Evolutionary conservation across 768 basidiomycete species (phyloP).

Genomic region (Mycena venus): DNA sequence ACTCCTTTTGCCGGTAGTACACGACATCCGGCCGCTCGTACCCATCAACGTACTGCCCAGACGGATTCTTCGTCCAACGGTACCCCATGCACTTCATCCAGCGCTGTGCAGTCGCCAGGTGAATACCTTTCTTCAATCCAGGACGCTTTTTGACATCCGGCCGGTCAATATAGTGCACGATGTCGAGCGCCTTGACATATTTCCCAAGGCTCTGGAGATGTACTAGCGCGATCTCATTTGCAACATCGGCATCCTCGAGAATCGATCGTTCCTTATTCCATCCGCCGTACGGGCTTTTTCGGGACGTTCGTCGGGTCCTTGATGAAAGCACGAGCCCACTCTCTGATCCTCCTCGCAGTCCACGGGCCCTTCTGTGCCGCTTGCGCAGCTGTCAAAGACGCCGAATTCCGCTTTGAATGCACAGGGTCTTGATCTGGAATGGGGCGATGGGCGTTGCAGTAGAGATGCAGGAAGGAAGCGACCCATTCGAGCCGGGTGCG

Average conservation of each 20-base stretch:
- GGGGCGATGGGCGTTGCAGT: slow-evolving; percentile 26
- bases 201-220: slow-evolving; percentile 35
- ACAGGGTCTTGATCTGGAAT: slow-evolving; percentile 20
- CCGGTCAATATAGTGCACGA: too few species aligned
- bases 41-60: slow-evolving; percentile 47
- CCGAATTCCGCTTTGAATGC: slow-evolving; percentile 32
- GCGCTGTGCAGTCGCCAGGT: slow-evolving; percentile 37
- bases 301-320: slow-evolving; percentile 33
- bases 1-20: too few species aligned
- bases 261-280: slow-evolving; percentile 41
- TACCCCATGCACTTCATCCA: slow-evolving; percentile 42
- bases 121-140: slow-evolving; percentile 34
- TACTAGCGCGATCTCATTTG: slow-evolving; percentile 15
- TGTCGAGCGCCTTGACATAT: slow-evolving; percentile 29
- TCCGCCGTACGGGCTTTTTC: slow-evolving; percentile 42
- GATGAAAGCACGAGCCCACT: background rate
- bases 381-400: too few species aligned
- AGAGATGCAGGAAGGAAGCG: slow-evolving; percentile 32
- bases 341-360: too few species aligned
- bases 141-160: slow-evolving; percentile 26
- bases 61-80: slow-evolving; percentile 28
- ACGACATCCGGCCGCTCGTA: too few species aligned
- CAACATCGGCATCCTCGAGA: slow-evolving; percentile 47
- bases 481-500: slow-evolving; percentile 39
- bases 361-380: too few species aligned